Evolutionary conservation across 495 filamentous ascomycete genomes (phyloP).

Genomic region (Tuber brumale): DNA sequence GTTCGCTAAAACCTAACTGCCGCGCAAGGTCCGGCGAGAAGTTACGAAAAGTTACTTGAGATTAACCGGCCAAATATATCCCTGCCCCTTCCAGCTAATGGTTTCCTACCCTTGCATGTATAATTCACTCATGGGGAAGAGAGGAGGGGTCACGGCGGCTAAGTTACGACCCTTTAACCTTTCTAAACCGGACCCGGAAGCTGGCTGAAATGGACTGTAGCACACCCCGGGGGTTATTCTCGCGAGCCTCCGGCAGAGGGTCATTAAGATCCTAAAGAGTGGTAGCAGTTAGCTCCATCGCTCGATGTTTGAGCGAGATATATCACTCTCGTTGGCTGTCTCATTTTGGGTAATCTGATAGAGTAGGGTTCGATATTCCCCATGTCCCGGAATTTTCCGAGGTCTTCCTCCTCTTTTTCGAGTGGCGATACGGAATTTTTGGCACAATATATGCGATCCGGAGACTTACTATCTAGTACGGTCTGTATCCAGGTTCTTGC

Average conservation of each 20-base stretch:
- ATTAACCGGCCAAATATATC: not conserved
- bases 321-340: not conserved
- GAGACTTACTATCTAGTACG: not conserved
- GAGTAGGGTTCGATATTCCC: not conserved
- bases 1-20: not conserved
- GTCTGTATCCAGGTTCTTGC: not conserved
- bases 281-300: not conserved
- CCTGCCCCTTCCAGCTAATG: not conserved
- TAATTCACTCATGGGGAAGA: not conserved
- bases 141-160: not conserved
- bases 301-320: not conserved
- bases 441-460: not conserved
- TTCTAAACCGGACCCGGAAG: not conserved
- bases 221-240: not conserved
- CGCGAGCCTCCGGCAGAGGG: not conserved
- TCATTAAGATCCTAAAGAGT: not conserved
- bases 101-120: not conserved
- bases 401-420: not conserved
- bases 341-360: conserved; percentile 1
- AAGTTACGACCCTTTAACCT: not conserved
- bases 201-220: not conserved
- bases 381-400: not conserved
- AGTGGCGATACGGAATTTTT: not conserved
- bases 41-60: not conserved
- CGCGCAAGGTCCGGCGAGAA: not conserved